Conservation (phyloP, 345 rosid species). For the Brassica juncea region DNA sequence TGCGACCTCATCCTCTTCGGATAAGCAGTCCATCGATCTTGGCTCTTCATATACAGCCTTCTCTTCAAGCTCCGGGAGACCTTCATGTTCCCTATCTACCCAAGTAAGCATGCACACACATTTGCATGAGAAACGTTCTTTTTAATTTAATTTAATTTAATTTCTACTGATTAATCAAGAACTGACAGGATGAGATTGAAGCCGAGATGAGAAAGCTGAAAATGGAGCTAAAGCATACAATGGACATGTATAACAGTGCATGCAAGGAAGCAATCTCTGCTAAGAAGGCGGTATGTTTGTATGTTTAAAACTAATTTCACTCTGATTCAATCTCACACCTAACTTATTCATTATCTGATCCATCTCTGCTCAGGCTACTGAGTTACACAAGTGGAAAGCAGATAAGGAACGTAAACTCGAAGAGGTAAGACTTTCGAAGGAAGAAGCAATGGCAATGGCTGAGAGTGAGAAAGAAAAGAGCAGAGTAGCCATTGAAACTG, state of each 20-base stretch:
- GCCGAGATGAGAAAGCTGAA: slow-evolving; percentile 80
- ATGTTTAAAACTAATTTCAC: neutral
- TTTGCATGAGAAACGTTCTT: neutral
- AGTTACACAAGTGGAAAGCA: slow-evolving; percentile 60
- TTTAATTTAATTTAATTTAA: neutral
- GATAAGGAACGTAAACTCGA: slow-evolving; percentile 53
- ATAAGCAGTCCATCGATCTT: slow-evolving; percentile 47
- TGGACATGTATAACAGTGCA: slow-evolving; percentile 72
- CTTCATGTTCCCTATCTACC: slow-evolving; percentile 48
- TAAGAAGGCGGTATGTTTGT: slow-evolving; percentile 51
- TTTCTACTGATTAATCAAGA: neutral
- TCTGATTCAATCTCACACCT: neutral
- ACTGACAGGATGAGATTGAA: slow-evolving; percentile 71
- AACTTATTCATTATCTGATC: neutral
- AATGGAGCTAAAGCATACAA: slow-evolving; percentile 70
- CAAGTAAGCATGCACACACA: slow-evolving; percentile 40
- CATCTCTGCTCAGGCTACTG: slow-evolving; percentile 48
- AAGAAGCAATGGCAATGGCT: slow-evolving; percentile 8
- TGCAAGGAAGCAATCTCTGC: slow-evolving; percentile 79
- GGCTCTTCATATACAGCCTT: slow-evolving; percentile 43
- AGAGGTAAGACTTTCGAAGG: slow-evolving; percentile 57
- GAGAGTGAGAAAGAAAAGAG: slow-evolving; percentile 45
- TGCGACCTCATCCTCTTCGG: slow-evolving; percentile 7
- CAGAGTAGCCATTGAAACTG: slow-evolving; percentile 61
- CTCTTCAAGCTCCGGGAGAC: slow-evolving; percentile 49